Evolutionary conservation across 1,284 basidiomycete species (phyloP), one percentile per base, ranked within the genome.

Genomic region (Xerocomus cyaneibrunnescens): DNA sequence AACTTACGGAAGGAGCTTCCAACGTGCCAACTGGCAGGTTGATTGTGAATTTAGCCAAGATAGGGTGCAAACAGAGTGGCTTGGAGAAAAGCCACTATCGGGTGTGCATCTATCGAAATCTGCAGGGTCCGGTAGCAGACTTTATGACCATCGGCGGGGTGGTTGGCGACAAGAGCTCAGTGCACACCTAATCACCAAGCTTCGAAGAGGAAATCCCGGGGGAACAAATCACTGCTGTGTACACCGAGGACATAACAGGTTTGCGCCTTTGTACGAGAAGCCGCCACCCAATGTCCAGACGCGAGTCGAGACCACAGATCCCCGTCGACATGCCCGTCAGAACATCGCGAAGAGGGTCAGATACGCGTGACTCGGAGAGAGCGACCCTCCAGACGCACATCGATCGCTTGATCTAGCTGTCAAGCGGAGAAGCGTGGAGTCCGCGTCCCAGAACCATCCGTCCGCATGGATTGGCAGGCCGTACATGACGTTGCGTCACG

Each of bases 281-380:
- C 6, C 37, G 27, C 53, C 52, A 23, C 23, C 51, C 23, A 28
- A 39, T 40, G 30, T 60, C 54, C 54, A 47, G 6, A 17, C 13
- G 23, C 54, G 19, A 7, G 7, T 13, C 31, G 3, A 10, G 28
- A 30, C 28, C 28, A 30, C 27, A 35, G 58, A 25, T 48, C 50
- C 25, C 43, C 39, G 39, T 37, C 25, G 7, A 32, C 36, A 23
- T n/a, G 6, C 7, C 9, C 16, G 32, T 28, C 16, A 23, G 25
- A 48, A 35, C 10, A 27, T 28, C n/a, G 17, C 30, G 38, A 19
- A 16, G 12, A 19, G 5, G 27, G 21, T 2, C 28, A 30, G 7
- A 7, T 16, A 10, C 14, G 27, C 19, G 22, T 23, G 19, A 27
- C 9, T 31, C 6, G 17, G n/a, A 25, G n/a, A n/a, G n/a, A n/a